Percentiles rank a stretch among this genome's conserved stretches.
These are phyloP conservation scores for Lasiosphaeris hirsuta DNA, from an alignment of 495 filamentous ascomycete species.

Conservation along the genomic window DNA sequence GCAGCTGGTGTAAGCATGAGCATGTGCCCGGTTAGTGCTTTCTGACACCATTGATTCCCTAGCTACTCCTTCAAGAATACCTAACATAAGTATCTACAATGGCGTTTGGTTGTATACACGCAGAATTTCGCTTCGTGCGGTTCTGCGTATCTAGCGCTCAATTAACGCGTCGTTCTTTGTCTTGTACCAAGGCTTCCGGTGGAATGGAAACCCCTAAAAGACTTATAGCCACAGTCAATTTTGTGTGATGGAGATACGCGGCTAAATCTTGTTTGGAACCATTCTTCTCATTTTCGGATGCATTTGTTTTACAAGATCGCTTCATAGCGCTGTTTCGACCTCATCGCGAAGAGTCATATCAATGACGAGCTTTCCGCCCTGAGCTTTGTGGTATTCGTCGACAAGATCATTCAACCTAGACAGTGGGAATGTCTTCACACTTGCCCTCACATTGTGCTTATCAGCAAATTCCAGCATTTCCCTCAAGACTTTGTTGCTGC, in stretches of 20 bases:
- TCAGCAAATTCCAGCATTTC: conserved; percentile 37
- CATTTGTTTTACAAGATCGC: background rate
- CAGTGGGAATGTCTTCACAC: conserved; percentile 34
- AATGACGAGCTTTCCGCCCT: conserved; percentile 40
- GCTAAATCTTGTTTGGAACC: too few relatives aligned
- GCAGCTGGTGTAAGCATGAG: too few relatives aligned
- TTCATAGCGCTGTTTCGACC: background rate
- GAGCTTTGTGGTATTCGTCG: conserved; percentile 39
- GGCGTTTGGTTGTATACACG: too few relatives aligned
- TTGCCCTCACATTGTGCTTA: conserved; percentile 28
- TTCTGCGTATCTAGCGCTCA: too few relatives aligned
- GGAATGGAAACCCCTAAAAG: background rate
- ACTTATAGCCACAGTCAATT: too few relatives aligned
- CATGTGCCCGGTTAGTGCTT: too few relatives aligned
- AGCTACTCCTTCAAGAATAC: too few relatives aligned
- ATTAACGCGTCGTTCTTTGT: background rate
- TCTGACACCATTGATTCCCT: background rate
- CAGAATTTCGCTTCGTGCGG: too few relatives aligned
- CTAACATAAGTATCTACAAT: too few relatives aligned
- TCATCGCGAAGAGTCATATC: conserved; percentile 30
- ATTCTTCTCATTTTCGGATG: too few relatives aligned
- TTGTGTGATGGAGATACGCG: too few relatives aligned
- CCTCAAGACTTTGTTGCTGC: conserved; percentile 32
- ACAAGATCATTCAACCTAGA: conserved; percentile 38
- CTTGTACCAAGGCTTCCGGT: too few relatives aligned